Base-by-base conservation (phyloP, 2,329 filamentous ascomycete genomes). In the Acrocalymma vagum region DNA sequence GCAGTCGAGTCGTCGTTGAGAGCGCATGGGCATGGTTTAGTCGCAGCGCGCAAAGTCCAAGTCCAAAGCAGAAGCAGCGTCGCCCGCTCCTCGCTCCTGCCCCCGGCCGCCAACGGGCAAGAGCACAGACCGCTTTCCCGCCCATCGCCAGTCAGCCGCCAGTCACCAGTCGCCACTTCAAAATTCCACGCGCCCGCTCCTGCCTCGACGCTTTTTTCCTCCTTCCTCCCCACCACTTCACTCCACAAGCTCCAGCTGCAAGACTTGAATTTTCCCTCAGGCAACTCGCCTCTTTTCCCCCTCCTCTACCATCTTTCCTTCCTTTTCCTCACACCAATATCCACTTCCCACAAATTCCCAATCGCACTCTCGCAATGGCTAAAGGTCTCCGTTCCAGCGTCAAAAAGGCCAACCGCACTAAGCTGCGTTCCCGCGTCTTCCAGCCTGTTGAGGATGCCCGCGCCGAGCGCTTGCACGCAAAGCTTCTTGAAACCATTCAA, bases 301-400 rank as follows among this genome's bases (percentile, higher is more conserved):
- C n/a, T n/a, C n/a, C n/a, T n/a, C n/a, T 23, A 27, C 18, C 36
- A 39, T n/a, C n/a, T n/a, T n/a, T n/a, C n/a, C n/a, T n/a, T n/a
- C n/a, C n/a, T n/a, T n/a, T n/a, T n/a, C n/a, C n/a, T n/a, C n/a
- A n/a, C n/a, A n/a, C n/a, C n/a, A n/a, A n/a, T n/a, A n/a, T n/a
- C n/a, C n/a, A n/a, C n/a, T n/a, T n/a, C n/a, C n/a, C n/a, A n/a
- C n/a, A n/a, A n/a, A n/a, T n/a, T n/a, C n/a, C n/a, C n/a, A n/a
- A n/a, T n/a, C 43, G 39, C 33, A 36, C 51, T 42, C 14, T 36
- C 66, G 80, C 40, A 58, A 97, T 96, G 93, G 93, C 92, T 16
- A 96, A 95, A 71, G 88, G 89, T 67, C 78, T 88, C 47, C 82
- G 93, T 69, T 83, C 92, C 53, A 95, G 87, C 67, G 78, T 82